Percentiles rank a stretch among this genome's conserved stretches.
phyloP scores from a whole-genome alignment of 1,284 basidiomycete genomes.

The Dichomitus squalens region DNA sequence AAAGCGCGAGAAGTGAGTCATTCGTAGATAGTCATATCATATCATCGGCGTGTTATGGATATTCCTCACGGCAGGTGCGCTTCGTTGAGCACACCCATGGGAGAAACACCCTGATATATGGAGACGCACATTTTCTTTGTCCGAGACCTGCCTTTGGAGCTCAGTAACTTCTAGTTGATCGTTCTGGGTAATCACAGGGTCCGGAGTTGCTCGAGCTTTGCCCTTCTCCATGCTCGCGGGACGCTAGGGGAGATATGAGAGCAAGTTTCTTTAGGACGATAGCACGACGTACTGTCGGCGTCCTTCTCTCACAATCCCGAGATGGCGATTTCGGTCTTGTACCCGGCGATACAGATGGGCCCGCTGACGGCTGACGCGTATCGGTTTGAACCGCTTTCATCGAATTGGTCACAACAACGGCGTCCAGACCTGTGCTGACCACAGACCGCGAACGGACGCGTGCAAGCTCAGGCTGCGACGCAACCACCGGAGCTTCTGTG shows the following conservation, averaged over 20 bases:
- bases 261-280: background rate
- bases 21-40: background rate
- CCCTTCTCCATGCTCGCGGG: conserved; percentile 15
- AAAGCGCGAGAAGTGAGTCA: background rate
- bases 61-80: background rate
- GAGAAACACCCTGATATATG: no score
- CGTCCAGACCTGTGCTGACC: background rate
- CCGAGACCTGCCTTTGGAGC: conserved; percentile 15
- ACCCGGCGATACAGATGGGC: background rate
- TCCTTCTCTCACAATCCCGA: background rate
- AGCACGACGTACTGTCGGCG: conserved; percentile 1
- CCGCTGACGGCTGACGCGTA: conserved; percentile 6
- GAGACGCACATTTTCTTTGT: conserved; percentile 21
- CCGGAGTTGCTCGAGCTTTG: conserved; percentile 14
- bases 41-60: background rate
- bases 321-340: conserved; percentile 1
- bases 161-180: conserved; percentile 8
- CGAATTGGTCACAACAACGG: background rate
- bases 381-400: background rate
- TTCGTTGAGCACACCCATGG: no score
- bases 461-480: background rate
- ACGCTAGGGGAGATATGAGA: background rate
- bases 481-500: background rate
- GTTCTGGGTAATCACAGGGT: background rate
- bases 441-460: conserved; percentile 12